These are phyloP conservation scores for Cylindrotheca fusiformis DNA, from an alignment of 108 stramenopile species.

Conservation along the genomic window DNA sequence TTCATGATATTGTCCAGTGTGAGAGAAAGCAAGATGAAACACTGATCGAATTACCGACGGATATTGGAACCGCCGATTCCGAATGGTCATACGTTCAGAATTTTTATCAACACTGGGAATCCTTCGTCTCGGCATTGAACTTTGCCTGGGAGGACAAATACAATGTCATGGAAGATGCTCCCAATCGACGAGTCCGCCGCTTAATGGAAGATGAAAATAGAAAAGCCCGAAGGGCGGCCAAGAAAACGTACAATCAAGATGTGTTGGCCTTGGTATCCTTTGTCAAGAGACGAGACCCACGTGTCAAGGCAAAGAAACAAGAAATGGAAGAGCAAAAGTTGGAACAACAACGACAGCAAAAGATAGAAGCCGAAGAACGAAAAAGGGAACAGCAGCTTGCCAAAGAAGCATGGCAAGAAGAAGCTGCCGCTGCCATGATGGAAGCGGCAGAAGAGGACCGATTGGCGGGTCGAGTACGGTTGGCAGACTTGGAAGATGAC, in stretches of 20 bases:
- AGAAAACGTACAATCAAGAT: slow-evolving; percentile 69
- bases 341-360: slow-evolving; percentile 43
- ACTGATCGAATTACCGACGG: slow-evolving; percentile 43
- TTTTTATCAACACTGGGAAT: slow-evolving; percentile 85
- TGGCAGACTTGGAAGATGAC: slow-evolving; percentile 85
- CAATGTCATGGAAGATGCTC: slow-evolving; percentile 67
- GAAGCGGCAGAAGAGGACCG: slow-evolving; percentile 75
- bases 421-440: slow-evolving; percentile 55
- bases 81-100: slow-evolving; percentile 48
- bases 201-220: slow-evolving; percentile 86
- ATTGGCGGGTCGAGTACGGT: slow-evolving; percentile 70
- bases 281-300: slow-evolving; percentile 85
- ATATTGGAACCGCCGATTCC: slow-evolving; percentile 58
- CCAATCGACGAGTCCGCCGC: slow-evolving; percentile 71
- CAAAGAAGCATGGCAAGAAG: slow-evolving; percentile 66
- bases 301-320: slow-evolving; percentile 52
- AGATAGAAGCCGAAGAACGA: slow-evolving; percentile 47
- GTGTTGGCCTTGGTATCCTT: slow-evolving; percentile 71
- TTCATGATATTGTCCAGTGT: slow-evolving; percentile 59
- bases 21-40: slow-evolving; percentile 48
- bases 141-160: slow-evolving; percentile 88
- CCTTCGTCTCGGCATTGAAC: slow-evolving; percentile 57
- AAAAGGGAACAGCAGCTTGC: slow-evolving; percentile 50
- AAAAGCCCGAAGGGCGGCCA: slow-evolving; percentile 71
- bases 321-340: slow-evolving; percentile 47